Conservation (phyloP, 257 asterid species). For the Solanum bulbocastanum region DNA sequence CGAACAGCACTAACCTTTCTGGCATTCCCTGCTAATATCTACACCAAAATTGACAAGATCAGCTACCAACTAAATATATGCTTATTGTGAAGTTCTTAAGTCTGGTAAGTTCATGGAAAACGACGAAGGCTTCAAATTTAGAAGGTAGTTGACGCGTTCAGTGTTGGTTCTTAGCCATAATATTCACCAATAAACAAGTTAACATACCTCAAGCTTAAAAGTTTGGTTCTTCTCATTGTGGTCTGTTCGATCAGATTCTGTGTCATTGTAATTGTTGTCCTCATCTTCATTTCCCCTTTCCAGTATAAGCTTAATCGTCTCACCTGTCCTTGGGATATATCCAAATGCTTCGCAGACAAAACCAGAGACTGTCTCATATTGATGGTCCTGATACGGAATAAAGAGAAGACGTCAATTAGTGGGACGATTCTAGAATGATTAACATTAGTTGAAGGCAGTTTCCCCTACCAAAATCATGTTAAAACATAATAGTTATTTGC, state of each 20-base stretch:
- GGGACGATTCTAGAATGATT: not conserved
- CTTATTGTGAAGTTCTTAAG: not conserved
- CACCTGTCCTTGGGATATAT: constrained; percentile 94
- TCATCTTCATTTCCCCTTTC: constrained; percentile 71
- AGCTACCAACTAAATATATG: not conserved
- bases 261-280: constrained; percentile 40
- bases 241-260: constrained; percentile 54
- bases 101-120: not conserved
- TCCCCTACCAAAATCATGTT: not conserved
- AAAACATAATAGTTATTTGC: not conserved
- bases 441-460: not conserved
- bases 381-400: constrained; percentile 63
- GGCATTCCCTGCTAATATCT: constrained; percentile 95
- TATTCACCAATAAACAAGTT: not conserved
- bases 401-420: not conserved
- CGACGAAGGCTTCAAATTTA: not conserved
- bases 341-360: constrained; percentile 98
- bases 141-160: not conserved
- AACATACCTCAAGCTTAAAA: constrained; percentile 82
- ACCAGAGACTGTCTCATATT: constrained; percentile 94
- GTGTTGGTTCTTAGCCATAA: not conserved
- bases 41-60: constrained; percentile 9
- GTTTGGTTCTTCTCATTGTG: constrained; percentile 55
- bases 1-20: constrained; percentile 93
- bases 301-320: constrained; percentile 71